Evolutionary conservation across 2,329 filamentous ascomycete species (phyloP).

Genomic region (Fusarium phyllophilum): DNA sequence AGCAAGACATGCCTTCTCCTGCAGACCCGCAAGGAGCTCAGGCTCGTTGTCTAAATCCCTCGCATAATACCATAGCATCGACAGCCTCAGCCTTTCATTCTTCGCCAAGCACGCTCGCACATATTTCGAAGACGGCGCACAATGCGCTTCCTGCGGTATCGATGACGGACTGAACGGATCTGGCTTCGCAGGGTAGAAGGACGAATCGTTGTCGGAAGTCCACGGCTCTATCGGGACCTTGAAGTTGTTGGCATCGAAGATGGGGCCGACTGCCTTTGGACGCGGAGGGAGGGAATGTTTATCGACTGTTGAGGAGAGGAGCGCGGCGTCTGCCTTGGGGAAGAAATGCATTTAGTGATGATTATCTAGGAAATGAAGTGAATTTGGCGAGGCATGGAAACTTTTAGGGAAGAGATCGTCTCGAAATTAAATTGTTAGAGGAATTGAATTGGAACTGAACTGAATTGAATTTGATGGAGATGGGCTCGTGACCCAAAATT

Average conservation of each 20-base stretch:
- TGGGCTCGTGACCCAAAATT: neutral
- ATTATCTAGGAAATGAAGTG: neutral
- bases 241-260: constrained; percentile 32
- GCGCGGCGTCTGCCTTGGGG: constrained; percentile 40
- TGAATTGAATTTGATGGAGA: neutral
- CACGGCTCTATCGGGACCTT: constrained; percentile 28
- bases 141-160: constrained; percentile 12
- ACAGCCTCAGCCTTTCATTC: constrained; percentile 46
- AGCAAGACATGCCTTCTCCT: constrained; percentile 55
- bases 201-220: neutral
- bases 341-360: constrained; percentile 37
- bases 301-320: constrained; percentile 38
- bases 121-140: constrained; percentile 25
- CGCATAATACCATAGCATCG: constrained; percentile 58
- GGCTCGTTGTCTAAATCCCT: constrained; percentile 51
- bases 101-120: constrained; percentile 39
- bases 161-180: constrained; percentile 20
- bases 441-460: neutral
- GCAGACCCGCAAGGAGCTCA: constrained; percentile 53
- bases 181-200: constrained; percentile 5
- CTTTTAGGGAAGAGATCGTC: neutral
- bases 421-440: neutral
- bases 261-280: constrained; percentile 30
- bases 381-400: neutral
- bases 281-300: constrained; percentile 5